phyloP scores from a whole-genome alignment of 495 filamentous ascomycete species.

The Aspergillus bridgeri region DNA sequence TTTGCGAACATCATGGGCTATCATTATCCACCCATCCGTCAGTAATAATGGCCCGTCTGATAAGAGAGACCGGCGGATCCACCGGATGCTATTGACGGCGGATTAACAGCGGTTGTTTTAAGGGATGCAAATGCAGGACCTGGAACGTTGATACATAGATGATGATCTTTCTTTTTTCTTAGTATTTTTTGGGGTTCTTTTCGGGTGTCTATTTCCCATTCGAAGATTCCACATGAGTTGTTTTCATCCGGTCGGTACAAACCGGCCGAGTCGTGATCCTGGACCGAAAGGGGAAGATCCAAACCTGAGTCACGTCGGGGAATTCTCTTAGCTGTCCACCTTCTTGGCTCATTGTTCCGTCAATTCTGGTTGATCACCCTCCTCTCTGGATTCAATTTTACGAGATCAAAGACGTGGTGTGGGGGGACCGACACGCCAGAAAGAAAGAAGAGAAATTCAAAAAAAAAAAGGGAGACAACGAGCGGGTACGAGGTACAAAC shows the following conservation, averaged over 20 bases:
- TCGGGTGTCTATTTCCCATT: not conserved
- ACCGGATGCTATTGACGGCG: conserved; percentile 5
- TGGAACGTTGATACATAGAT: not conserved
- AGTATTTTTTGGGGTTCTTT: not conserved
- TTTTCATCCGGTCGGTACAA: not conserved
- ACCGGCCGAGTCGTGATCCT: not conserved
- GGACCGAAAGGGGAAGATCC: conserved; percentile 1
- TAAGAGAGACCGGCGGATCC: conserved; percentile 9
- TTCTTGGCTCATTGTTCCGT: not conserved
- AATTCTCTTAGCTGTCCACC: conserved; percentile 4
- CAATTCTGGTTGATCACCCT: not conserved
- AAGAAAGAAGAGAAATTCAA: no score
- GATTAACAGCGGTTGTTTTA: conserved; percentile 5
- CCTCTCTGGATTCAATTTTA: not conserved
- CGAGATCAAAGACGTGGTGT: not conserved
- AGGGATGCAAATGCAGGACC: not conserved
- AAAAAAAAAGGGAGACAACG: no score
- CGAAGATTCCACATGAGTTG: not conserved
- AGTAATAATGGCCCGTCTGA: conserved; percentile 15
- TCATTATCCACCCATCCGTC: not conserved
- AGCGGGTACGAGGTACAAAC: no score
- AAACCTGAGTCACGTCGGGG: conserved; percentile 11
- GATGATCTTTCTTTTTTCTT: not conserved
- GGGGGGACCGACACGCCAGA: not conserved
- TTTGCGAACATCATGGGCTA: conserved; percentile 11